Evolutionary conservation across 2,329 filamentous ascomycete genomes (phyloP).

Genomic region (Hypomyces rosellus): DNA sequence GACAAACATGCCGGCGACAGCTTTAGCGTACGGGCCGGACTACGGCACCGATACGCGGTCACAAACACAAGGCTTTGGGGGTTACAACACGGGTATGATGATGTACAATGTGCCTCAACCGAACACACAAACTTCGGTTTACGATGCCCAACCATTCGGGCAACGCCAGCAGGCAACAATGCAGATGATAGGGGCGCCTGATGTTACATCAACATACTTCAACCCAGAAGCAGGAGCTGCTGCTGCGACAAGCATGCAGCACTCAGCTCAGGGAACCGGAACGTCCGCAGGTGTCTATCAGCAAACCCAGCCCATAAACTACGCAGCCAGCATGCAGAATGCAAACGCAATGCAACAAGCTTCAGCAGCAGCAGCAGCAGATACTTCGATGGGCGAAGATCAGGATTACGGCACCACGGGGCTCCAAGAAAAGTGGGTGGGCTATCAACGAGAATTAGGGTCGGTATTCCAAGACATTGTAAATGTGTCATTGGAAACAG

Average conservation of each 20-base stretch:
- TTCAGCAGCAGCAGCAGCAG: slow-evolving; percentile 20
- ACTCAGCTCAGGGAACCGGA: slow-evolving; percentile 42
- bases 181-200: slow-evolving; percentile 56
- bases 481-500: slow-evolving; percentile 42
- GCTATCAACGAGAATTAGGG: slow-evolving; percentile 56
- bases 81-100: slow-evolving; percentile 59
- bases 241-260: slow-evolving; percentile 48
- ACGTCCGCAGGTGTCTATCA: slow-evolving; percentile 57
- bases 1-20: slow-evolving; percentile 49
- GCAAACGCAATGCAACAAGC: slow-evolving; percentile 40
- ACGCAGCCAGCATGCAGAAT: slow-evolving; percentile 40
- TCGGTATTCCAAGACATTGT: slow-evolving; percentile 67
- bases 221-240: slow-evolving; percentile 35
- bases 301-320: slow-evolving; percentile 52
- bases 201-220: slow-evolving; percentile 65
- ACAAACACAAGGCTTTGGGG: slow-evolving; percentile 47
- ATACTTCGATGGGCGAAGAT: slow-evolving; percentile 46
- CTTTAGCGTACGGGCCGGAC: slow-evolving; percentile 55
- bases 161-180: slow-evolving; percentile 69
- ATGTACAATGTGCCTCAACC: slow-evolving; percentile 73
- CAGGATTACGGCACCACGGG: slow-evolving; percentile 51
- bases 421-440: slow-evolving; percentile 62
- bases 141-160: slow-evolving; percentile 71
- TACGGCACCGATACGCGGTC: slow-evolving; percentile 58
- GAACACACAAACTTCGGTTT: slow-evolving; percentile 56